Base-by-base conservation (phyloP, 2,329 filamentous ascomycete species). In the Laburnicola sp. region DNA sequence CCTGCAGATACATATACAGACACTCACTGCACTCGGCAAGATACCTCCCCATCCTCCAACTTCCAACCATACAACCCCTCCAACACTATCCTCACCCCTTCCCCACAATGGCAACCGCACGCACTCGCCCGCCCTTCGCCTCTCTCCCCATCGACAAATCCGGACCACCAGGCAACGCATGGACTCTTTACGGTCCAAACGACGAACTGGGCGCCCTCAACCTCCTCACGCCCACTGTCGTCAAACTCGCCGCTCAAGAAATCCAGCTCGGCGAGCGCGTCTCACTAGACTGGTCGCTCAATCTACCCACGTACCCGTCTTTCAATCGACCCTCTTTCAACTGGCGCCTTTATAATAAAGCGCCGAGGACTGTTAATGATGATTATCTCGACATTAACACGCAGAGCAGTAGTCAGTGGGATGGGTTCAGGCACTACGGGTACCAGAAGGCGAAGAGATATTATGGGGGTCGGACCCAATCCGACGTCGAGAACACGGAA, bases 151-250 rank as follows among this genome's bases (percentile, higher is more conserved):
- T 83, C 1, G 74, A 75, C 49, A 76, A 78, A 40, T 65, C 74
- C 49, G 80, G 79, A 0, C 80, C 80, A 5, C 73, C 67, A 2
- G 78, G 78, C 6, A 83, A 83, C 50, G 79, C 82, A 4, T 84
- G 82, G 82, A 80, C 80, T 0, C 75, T 82, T 3, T 83, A 80
- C 54, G 81, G 80, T 2, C 60, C 71, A 4, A 50, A 71, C 2
- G 81, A 84, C 51, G 70, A 83, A 56, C 71, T 81, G 8, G 82
- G 82, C 23, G 81, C 78, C 59, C 71, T 84, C 1, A 83, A 83
- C 62, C 72, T 82, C 2, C 73, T 84, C 47, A 83, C 80, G 0
- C 74, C 78, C 0, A 63, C 71, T n/a, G 72, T 70, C 8, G 71
- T 78, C 21, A 68, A 68, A 6, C 63, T 68, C 5, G 78, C 77